Conservation (phyloP, 768 basidiomycete species). For the Pulveroboletus sp. region DNA sequence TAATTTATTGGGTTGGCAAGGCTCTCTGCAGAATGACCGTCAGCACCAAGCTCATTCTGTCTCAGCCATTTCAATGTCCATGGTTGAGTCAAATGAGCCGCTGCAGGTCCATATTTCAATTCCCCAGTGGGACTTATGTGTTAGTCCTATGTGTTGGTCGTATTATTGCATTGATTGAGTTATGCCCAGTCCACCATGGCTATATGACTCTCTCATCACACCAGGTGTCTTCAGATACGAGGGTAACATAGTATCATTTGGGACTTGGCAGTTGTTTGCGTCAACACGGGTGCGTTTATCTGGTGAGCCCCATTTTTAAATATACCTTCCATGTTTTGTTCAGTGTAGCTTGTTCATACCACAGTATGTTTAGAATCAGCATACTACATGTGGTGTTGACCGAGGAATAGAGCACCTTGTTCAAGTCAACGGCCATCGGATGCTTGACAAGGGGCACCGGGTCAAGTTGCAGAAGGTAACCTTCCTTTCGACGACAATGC, state of each 20-base stretch:
- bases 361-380: no score
- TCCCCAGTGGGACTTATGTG: slow-evolving; percentile 3
- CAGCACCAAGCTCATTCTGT: neutral
- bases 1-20: neutral
- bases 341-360: no score
- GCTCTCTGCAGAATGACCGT: neutral
- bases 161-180: no score
- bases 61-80: no score
- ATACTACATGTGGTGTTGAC: no score
- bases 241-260: slow-evolving; percentile 1
- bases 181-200: no score
- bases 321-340: neutral
- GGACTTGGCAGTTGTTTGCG: slow-evolving; percentile 11
- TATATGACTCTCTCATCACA: slow-evolving; percentile 6
- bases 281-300: slow-evolving; percentile 10
- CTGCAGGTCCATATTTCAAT: neutral
- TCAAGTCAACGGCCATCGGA: neutral
- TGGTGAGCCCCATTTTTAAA: neutral
- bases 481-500: neutral
- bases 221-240: slow-evolving; percentile 1
- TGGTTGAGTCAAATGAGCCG: slow-evolving; percentile 2
- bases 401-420: neutral
- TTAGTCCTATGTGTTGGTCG: neutral
- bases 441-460: slow-evolving; percentile 2
- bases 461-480: no score